Conservation (phyloP, 2,329 filamentous ascomycete genomes). For the Claviceps spartinae region DNA sequence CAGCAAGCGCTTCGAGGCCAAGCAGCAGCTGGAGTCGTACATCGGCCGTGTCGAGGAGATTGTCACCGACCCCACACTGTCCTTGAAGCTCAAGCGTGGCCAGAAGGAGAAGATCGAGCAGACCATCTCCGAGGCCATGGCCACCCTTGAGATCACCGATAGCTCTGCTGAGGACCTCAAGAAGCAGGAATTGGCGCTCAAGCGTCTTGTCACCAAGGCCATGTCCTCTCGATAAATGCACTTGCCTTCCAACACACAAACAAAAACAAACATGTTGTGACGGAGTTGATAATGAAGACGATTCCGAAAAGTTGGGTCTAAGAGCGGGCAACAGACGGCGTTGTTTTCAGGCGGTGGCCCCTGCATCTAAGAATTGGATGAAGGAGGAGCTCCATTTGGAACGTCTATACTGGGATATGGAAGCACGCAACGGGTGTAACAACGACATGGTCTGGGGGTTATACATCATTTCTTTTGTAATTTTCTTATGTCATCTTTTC, state of each 20-base stretch:
- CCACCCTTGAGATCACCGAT: slow-evolving; percentile 90
- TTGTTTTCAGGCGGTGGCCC: slow-evolving; percentile 5
- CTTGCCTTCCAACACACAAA: not conserved
- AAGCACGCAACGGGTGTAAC: not conserved
- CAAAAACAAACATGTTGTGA: not conserved
- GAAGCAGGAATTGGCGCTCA: slow-evolving; percentile 98
- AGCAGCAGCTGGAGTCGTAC: slow-evolving; percentile 98
- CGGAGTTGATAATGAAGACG: not conserved
- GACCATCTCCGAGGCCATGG: slow-evolving; percentile 94
- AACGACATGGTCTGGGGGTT: slow-evolving; percentile 2
- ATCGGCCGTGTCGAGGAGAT: slow-evolving; percentile 98
- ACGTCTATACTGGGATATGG: slow-evolving; percentile 3
- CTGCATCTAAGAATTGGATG: slow-evolving; percentile 4
- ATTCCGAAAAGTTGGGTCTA: slow-evolving; percentile 3
- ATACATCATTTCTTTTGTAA: slow-evolving; percentile 7
- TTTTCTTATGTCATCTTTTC: slow-evolving; percentile 5
- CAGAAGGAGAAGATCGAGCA: slow-evolving; percentile 99
- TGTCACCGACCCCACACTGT: slow-evolving; percentile 88
- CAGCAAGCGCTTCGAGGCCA: slow-evolving; percentile 98
- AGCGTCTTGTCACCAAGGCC: slow-evolving; percentile 96
- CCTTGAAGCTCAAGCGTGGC: slow-evolving; percentile 94
- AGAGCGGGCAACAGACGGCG: slow-evolving; percentile 2
- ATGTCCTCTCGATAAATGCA: slow-evolving; percentile 73
- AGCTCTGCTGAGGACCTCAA: slow-evolving; percentile 85
- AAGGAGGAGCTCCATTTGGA: slow-evolving; percentile 2